Evolutionary conservation across 345 rosid genomes (phyloP).

Genomic region (Clausena lansium): DNA sequence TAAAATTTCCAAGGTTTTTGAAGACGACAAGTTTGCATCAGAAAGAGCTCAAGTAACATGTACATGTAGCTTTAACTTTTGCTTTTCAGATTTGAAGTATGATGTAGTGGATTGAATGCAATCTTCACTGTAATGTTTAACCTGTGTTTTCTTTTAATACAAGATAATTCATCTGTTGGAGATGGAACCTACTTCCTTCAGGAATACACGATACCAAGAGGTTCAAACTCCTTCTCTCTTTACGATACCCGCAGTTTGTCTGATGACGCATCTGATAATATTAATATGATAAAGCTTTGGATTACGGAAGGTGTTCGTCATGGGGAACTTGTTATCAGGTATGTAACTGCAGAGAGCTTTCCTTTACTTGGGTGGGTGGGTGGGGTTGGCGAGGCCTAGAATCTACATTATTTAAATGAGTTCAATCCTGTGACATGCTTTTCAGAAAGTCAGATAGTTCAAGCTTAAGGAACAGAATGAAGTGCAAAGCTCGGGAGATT

Average conservation of each 20-base stretch:
- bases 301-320: slow-evolving; percentile 57
- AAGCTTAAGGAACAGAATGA: slow-evolving; percentile 40
- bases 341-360: not conserved
- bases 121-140: not conserved
- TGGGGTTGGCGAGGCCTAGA: not conserved
- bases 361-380: not conserved
- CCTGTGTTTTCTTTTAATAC: not conserved
- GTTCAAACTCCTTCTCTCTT: slow-evolving; percentile 62
- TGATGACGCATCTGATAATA: slow-evolving; percentile 34
- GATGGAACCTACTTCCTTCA: slow-evolving; percentile 76
- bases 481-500: slow-evolving; percentile 33
- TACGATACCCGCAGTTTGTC: slow-evolving; percentile 66
- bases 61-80: slow-evolving; percentile 23
- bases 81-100: not conserved
- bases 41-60: slow-evolving; percentile 88
- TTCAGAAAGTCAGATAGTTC: slow-evolving; percentile 57
- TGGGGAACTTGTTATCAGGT: slow-evolving; percentile 63
- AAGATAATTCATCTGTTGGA: slow-evolving; percentile 45
- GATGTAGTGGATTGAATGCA: not conserved
- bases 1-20: slow-evolving; percentile 59
- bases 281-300: slow-evolving; percentile 55
- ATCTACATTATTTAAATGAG: not conserved
- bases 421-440: slow-evolving; percentile 18
- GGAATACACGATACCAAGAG: slow-evolving; percentile 68
- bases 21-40: slow-evolving; percentile 51